These are phyloP conservation scores for Picea engelmannii DNA, from an alignment of 83 land plant genomes.

Conservation along the genomic window DNA sequence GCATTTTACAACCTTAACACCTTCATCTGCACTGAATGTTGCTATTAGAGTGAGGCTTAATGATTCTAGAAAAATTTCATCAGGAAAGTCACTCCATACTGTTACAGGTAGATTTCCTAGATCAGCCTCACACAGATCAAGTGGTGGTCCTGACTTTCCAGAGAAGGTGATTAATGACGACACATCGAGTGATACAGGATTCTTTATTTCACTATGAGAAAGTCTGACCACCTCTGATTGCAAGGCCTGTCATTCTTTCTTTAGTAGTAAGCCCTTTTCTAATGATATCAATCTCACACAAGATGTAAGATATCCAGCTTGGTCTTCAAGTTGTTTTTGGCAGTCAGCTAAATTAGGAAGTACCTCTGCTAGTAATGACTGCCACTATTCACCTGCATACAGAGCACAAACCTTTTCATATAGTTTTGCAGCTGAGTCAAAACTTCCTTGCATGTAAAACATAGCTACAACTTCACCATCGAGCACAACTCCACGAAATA, in stretches of 20 bases:
- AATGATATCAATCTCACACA: slow-evolving; percentile 65
- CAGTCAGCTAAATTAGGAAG: slow-evolving; percentile 93
- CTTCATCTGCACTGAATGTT: slow-evolving; percentile 82
- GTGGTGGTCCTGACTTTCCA: slow-evolving; percentile 82
- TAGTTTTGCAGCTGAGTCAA: slow-evolving; percentile 91
- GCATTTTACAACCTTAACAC: slow-evolving; percentile 79
- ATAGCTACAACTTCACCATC: slow-evolving; percentile 96
- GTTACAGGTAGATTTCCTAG: slow-evolving; percentile 85
- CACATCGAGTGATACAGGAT: slow-evolving; percentile 91
- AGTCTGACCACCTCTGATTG: slow-evolving; percentile 88
- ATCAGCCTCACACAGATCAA: slow-evolving; percentile 86
- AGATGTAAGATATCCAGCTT: slow-evolving; percentile 90
- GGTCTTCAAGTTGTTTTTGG: slow-evolving; percentile 85
- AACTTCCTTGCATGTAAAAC: slow-evolving; percentile 62
- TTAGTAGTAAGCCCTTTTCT: slow-evolving; percentile 32
- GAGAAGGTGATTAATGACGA: slow-evolving; percentile 91
- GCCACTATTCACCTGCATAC: slow-evolving; percentile 96
- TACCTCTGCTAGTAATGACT: slow-evolving; percentile 86
- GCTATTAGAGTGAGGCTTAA: slow-evolving; percentile 80
- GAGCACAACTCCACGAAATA: slow-evolving; percentile 87
- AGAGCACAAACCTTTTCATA: slow-evolving; percentile 99
- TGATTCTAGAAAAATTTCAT: slow-evolving; percentile 79
- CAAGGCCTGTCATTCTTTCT: slow-evolving; percentile 75
- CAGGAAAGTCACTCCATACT: slow-evolving; percentile 97
- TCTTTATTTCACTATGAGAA: slow-evolving; percentile 84